Evolutionary conservation across 352 stramenopile species (phyloP), one percentile per base, ranked within the genome.

Genomic region (Blastocystis hominis): DNA sequence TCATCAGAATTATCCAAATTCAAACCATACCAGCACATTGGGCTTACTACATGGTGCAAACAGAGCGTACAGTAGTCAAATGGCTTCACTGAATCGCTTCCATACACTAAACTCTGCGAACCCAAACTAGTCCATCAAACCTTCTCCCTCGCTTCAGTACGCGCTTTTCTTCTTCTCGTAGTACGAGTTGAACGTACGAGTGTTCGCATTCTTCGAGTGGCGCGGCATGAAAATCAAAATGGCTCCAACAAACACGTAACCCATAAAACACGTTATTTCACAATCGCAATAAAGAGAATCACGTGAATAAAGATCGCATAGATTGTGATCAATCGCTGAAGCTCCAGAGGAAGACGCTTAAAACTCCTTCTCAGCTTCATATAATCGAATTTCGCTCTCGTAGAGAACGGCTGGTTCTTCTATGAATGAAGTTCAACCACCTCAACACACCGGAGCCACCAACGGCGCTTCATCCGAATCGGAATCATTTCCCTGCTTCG

Each of bases 41-140:
- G 72, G 44, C 17, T 17, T 4, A 53, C 36, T n/a, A 84, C 72
- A 40, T 84, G 72, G 42, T 84, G 72, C 3, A 84, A 46, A 69
- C 72, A 84, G n/a, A 84, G 72, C 2, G 72, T 55, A 44, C 72
- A 84, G 30, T 46, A 84, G 40, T 84, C 72, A 46, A 84, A 84
- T 15, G 72, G 72, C 7, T 84, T 84, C 44, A 84, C 72, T 24
- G 72, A 84, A 66, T 84, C 72, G 34, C 47, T 68, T 64, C 72
- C 72, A 46, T 69, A 84, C 4, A 84, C 42, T 20, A 84, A 40
- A 20, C 44, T 61, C 24, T 84, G 72, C 24, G 53, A 66, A 30
- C 55, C 72, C 36, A 47, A 40, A 54, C 72, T 84, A 84, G 9
- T 15, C 44, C 9, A 53, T 7, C 7, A 56, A 34, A 24, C 36